These are phyloP conservation scores for Rosa chinensis DNA, from an alignment of 306 rosid genomes.

Conservation along the genomic window DNA sequence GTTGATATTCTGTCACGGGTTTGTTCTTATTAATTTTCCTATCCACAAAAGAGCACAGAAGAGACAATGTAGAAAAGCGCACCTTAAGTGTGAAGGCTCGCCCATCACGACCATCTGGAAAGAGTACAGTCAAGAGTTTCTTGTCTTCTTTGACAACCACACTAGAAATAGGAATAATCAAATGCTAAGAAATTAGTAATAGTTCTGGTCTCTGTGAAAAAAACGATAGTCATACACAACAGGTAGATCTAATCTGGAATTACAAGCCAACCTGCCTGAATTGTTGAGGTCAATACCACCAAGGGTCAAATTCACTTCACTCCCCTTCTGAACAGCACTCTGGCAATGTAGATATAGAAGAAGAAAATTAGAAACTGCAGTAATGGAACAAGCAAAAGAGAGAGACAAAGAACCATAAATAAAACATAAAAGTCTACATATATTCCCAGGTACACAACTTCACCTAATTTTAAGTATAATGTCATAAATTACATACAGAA, in stretches of 20 bases:
- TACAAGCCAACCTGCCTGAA: slow-evolving; percentile 98
- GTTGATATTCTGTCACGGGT: background rate
- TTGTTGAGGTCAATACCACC: slow-evolving; percentile 99
- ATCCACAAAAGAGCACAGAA: background rate
- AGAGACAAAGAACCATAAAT: background rate
- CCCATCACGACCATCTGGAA: slow-evolving; percentile 97
- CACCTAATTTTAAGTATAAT: background rate
- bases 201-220: slow-evolving; percentile 12
- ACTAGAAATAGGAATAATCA: slow-evolving; percentile 48
- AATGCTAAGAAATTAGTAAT: slow-evolving; percentile 35
- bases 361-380: slow-evolving; percentile 4
- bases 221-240: slow-evolving; percentile 15
- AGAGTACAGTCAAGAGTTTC: slow-evolving; percentile 88
- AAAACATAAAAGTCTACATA: background rate
- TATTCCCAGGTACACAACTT: background rate
- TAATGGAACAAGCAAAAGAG: background rate
- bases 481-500: background rate
- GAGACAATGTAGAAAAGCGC: slow-evolving; percentile 17
- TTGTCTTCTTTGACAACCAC: slow-evolving; percentile 91
- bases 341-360: slow-evolving; percentile 27
- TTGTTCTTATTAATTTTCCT: background rate
- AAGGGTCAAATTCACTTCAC: slow-evolving; percentile 91
- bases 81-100: slow-evolving; percentile 97
- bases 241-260: slow-evolving; percentile 26
- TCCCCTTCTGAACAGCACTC: slow-evolving; percentile 75